Evolutionary conservation across 495 filamentous ascomycete genomes (phyloP).

Genomic region (Tuber umbilicatum): DNA sequence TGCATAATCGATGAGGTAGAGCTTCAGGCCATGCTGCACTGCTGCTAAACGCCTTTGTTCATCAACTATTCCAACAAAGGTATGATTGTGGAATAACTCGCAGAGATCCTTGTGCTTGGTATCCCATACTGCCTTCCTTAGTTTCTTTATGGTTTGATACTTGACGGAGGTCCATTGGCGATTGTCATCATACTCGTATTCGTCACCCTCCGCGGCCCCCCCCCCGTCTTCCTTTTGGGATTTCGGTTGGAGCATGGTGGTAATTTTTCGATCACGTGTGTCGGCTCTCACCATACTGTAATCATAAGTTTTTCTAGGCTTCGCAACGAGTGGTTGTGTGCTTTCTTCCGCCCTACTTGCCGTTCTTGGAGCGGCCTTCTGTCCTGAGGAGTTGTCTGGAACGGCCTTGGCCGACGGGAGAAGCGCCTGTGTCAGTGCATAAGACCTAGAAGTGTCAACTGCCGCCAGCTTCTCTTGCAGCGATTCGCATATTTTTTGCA

Average conservation of each 20-base stretch:
- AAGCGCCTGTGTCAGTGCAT: slow-evolving; percentile 77
- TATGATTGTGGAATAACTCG: slow-evolving; percentile 81
- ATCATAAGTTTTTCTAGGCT: slow-evolving; percentile 64
- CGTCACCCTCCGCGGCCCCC: slow-evolving; percentile 21
- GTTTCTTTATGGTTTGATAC: slow-evolving; percentile 66
- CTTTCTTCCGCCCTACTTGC: slow-evolving; percentile 46
- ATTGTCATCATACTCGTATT: slow-evolving; percentile 41
- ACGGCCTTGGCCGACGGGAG: slow-evolving; percentile 57
- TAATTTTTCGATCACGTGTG: slow-evolving; percentile 85
- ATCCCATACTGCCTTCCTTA: slow-evolving; percentile 73
- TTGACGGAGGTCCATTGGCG: slow-evolving; percentile 39
- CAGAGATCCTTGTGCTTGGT: slow-evolving; percentile 84
- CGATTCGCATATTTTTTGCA: slow-evolving; percentile 76
- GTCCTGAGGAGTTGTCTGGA: slow-evolving; percentile 41
- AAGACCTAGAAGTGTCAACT: slow-evolving; percentile 91
- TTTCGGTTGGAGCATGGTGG: slow-evolving; percentile 67
- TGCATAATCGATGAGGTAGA: slow-evolving; percentile 92
- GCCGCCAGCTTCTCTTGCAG: slow-evolving; percentile 72
- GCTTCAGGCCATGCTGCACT: slow-evolving; percentile 85
- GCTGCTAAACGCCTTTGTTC: slow-evolving; percentile 78
- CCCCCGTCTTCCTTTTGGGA: slow-evolving; percentile 33
- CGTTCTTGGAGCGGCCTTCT: slow-evolving; percentile 38
- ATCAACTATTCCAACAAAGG: slow-evolving; percentile 90
- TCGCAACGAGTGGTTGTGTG: slow-evolving; percentile 33
- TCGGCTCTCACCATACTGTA: slow-evolving; percentile 90